Evolutionary conservation across 164 flowering plant genomes (phyloP).

Genomic region (Amborella trichopoda): DNA sequence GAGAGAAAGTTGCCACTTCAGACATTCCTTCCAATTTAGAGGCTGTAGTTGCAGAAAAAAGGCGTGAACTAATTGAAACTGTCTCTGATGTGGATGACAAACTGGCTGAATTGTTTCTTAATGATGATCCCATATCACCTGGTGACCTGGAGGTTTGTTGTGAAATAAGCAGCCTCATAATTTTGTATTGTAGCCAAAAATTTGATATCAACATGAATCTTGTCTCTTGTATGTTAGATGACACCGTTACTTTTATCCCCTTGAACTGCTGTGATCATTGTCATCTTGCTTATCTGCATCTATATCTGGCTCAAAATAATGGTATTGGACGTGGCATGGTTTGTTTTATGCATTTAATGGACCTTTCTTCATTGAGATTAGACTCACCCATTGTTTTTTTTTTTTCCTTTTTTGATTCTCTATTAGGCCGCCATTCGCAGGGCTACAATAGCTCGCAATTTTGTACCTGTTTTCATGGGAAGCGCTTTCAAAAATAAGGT

Average conservation of each 20-base stretch:
- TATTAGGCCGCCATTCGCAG: slow-evolving; percentile 84
- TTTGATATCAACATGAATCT: neutral
- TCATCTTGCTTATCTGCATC: too few species aligned
- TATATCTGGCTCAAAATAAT: too few species aligned
- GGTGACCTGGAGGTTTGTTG: slow-evolving; percentile 68
- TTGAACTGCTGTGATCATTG: too few species aligned
- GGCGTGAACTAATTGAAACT: slow-evolving; percentile 79
- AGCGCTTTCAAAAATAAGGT: slow-evolving; percentile 99
- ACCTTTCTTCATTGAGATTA: neutral
- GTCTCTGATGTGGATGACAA: slow-evolving; percentile 96
- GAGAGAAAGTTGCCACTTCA: slow-evolving; percentile 56
- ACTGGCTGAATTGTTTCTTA: slow-evolving; percentile 82
- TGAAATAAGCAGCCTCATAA: neutral
- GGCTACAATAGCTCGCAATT: slow-evolving; percentile 79
- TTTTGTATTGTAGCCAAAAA: slow-evolving; percentile 4
- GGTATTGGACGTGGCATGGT: too few species aligned
- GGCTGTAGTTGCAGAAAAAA: slow-evolving; percentile 60
- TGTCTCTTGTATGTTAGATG: too few species aligned
- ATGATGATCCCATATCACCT: slow-evolving; percentile 83
- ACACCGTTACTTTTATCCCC: too few species aligned
- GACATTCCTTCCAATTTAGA: slow-evolving; percentile 76
- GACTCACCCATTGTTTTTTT: neutral
- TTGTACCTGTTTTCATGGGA: slow-evolving; percentile 97
- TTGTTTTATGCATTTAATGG: too few species aligned
- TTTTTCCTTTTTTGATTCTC: slow-evolving; percentile 1